Evolutionary conservation across 2,329 filamentous ascomycete genomes (phyloP).

Genomic region (Fusarium lateritium): DNA sequence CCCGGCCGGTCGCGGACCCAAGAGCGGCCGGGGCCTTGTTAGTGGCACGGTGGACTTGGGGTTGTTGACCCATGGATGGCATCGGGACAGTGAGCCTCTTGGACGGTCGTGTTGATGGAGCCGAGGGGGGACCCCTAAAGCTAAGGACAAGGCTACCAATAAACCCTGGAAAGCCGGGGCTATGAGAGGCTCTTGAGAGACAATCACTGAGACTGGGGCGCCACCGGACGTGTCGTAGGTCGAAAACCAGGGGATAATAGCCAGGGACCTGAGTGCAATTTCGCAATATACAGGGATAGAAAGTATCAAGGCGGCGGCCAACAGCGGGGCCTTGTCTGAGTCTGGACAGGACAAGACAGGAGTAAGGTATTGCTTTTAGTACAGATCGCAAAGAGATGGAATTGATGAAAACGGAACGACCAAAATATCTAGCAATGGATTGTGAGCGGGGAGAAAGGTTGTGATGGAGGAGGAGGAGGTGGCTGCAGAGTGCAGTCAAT

Average conservation of each 20-base stretch:
- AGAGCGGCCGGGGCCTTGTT: conserved; percentile 28
- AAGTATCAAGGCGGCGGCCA: conserved; percentile 36
- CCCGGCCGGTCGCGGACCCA: conserved; percentile 29
- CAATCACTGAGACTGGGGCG: conserved; percentile 39
- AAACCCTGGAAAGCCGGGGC: conserved; percentile 26
- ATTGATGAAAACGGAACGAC: conserved; percentile 29
- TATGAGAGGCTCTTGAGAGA: conserved; percentile 35
- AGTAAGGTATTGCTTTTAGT: conserved; percentile 9
- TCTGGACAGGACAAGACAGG: conserved; percentile 13
- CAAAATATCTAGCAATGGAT: conserved; percentile 42
- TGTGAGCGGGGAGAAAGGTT: conserved; percentile 23
- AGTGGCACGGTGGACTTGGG: conserved; percentile 42
- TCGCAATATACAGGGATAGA: conserved; percentile 45
- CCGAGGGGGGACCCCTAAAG: conserved; percentile 29
- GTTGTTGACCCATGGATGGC: conserved; percentile 44
- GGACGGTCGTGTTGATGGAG: conserved; percentile 19
- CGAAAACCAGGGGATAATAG: conserved; percentile 35
- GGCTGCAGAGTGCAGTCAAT: conserved; percentile 17
- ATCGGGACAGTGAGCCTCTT: conserved; percentile 28
- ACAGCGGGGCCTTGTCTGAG: conserved; percentile 43
- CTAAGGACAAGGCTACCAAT: conserved; percentile 3
- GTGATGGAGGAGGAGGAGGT: conserved; percentile 22
- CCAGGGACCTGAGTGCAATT: conserved; percentile 45
- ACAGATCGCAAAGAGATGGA: conserved; percentile 24
- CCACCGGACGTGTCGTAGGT: conserved; percentile 36